phyloP scores from a whole-genome alignment of 306 rosid genomes.

The Corylus heterophylla region DNA sequence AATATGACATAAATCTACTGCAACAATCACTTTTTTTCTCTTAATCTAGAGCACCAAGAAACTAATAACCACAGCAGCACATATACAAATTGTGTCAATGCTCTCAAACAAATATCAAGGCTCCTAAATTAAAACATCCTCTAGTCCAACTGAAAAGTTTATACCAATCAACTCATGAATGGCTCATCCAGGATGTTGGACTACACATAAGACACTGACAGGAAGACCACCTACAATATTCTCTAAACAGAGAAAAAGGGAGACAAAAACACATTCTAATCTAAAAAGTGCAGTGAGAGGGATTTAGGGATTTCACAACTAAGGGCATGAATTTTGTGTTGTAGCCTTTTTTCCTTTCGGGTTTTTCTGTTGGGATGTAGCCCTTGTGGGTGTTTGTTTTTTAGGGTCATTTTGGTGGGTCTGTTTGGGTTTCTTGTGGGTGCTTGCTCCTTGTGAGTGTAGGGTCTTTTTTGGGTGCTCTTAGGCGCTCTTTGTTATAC shows the following conservation, averaged over 20 bases:
- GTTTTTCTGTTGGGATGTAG: too few species aligned
- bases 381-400: too few species aligned
- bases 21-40: neutral
- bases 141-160: neutral
- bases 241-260: neutral
- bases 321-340: too few species aligned
- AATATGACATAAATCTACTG: neutral
- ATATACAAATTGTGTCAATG: neutral
- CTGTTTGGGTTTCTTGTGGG: too few species aligned
- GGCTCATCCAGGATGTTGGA: neutral
- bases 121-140: neutral
- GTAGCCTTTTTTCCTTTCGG: too few species aligned
- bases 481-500: too few species aligned
- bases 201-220: neutral
- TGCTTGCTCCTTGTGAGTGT: too few species aligned
- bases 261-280: neutral
- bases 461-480: too few species aligned
- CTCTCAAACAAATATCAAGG: neutral
- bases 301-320: too few species aligned
- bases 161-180: neutral
- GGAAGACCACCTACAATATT: neutral
- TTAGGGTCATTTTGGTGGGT: too few species aligned
- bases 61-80: neutral
- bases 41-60: neutral
- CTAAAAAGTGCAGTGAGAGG: neutral